phyloP scores from a whole-genome alignment of 192 early-diverging fungal species.

The Backusella psychrophila region DNA sequence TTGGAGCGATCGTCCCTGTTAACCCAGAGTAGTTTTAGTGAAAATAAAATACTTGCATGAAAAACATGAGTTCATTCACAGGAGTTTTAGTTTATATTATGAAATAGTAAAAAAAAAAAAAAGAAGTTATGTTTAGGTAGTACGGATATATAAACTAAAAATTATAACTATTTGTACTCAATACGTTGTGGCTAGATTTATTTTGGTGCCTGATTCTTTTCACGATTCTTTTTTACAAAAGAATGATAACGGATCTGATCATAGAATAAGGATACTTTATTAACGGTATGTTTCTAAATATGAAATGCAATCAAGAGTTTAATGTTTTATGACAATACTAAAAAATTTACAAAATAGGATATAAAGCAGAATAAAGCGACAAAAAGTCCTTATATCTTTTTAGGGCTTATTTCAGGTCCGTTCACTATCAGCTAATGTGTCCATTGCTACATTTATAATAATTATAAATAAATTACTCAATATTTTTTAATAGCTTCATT shows the following conservation, averaged over 20 bases:
- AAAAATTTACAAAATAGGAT: not conserved
- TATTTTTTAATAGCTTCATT: not conserved
- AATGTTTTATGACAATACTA: not conserved
- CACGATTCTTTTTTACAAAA: not conserved
- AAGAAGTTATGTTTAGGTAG: not conserved
- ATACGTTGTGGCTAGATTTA: no score
- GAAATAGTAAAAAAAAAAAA: not conserved
- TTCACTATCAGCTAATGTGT: not conserved
- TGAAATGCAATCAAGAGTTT: conserved; percentile 2
- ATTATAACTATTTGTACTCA: no score
- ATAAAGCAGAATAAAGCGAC: not conserved
- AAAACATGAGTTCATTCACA: not conserved
- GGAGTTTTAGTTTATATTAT: not conserved
- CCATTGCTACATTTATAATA: not conserved
- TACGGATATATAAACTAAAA: not conserved
- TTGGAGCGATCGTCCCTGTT: not conserved
- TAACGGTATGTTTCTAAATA: conserved; percentile 1
- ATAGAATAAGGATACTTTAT: not conserved
- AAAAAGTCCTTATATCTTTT: not conserved
- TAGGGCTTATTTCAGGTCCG: not conserved
- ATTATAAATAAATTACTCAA: not conserved
- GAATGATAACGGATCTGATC: not conserved
- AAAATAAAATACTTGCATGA: not conserved
- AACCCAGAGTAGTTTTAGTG: not conserved
- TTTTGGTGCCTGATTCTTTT: not conserved